These are phyloP conservation scores for Solanum lycopersicoides DNA, from an alignment of 257 asterid genomes.

Conservation along the genomic window DNA sequence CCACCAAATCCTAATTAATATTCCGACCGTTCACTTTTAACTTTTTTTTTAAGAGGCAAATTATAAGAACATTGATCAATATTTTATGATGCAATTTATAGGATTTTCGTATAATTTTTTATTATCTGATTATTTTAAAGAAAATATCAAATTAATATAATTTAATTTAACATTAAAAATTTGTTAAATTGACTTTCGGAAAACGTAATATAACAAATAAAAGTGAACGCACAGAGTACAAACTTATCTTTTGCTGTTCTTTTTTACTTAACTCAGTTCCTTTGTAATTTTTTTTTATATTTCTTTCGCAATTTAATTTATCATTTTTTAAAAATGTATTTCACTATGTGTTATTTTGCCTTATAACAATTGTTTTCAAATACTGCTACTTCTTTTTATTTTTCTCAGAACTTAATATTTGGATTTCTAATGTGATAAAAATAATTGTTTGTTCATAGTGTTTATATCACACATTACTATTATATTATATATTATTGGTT, in stretches of 20 bases:
- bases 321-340: neutral
- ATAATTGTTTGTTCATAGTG: no score
- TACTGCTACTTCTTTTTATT: neutral
- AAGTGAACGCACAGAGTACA: no score
- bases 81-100: no score
- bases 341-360: neutral
- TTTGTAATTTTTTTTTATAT: no score
- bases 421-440: neutral
- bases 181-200: no score
- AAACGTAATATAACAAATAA: no score
- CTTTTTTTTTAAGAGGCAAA: no score
- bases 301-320: neutral
- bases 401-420: neutral
- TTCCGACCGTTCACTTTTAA: no score
- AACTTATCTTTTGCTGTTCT: neutral
- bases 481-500: neutral
- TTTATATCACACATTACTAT: no score
- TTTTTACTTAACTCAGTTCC: neutral
- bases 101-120: fast-evolving
- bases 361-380: neutral
- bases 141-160: fast-evolving
- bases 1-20: neutral
- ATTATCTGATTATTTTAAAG: no score
- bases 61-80: no score
- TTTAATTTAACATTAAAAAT: no score